A percentile compares a stretch with the other conserved stretches of the same genome.
These are phyloP conservation scores for Cucurbita argyrosperma DNA, from an alignment of 306 rosid species.

Conservation along the genomic window DNA sequence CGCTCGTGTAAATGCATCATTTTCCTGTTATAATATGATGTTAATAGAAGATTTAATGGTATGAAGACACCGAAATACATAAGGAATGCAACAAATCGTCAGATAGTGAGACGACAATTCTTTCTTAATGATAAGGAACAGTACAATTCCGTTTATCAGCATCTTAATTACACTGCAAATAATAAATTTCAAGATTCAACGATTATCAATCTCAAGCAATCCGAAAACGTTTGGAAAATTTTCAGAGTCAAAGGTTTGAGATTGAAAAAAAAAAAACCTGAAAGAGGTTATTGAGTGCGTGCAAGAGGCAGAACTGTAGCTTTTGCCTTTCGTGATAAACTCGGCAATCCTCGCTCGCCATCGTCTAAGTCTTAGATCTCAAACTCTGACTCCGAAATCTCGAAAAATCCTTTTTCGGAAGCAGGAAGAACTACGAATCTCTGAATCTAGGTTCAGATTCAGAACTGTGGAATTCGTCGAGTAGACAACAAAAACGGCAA, in stretches of 20 bases:
- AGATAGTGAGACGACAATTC: neutral
- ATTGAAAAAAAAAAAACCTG: slow-evolving; percentile 35
- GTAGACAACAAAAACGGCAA: neutral
- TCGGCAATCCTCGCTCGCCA: slow-evolving; percentile 31
- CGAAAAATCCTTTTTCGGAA: neutral
- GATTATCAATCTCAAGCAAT: neutral
- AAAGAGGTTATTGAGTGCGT: slow-evolving; percentile 74
- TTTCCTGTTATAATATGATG: slow-evolving; percentile 24
- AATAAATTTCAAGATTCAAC: neutral
- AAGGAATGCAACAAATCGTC: neutral
- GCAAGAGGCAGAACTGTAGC: slow-evolving; percentile 75
- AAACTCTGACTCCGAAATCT: neutral
- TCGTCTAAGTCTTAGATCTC: slow-evolving; percentile 7
- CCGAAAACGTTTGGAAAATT: neutral
- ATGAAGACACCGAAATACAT: neutral
- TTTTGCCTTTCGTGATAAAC: slow-evolving; percentile 76
- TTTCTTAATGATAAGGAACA: neutral
- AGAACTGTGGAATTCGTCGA: neutral
- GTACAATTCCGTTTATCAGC: neutral
- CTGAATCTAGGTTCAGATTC: neutral
- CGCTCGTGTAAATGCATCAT: slow-evolving; percentile 48
- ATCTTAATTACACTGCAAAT: neutral
- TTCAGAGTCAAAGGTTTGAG: neutral
- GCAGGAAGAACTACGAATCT: neutral
- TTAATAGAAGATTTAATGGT: neutral